Base-by-base conservation (phyloP, 2,329 filamentous ascomycete species). In the Incumbomyces delicatus region DNA sequence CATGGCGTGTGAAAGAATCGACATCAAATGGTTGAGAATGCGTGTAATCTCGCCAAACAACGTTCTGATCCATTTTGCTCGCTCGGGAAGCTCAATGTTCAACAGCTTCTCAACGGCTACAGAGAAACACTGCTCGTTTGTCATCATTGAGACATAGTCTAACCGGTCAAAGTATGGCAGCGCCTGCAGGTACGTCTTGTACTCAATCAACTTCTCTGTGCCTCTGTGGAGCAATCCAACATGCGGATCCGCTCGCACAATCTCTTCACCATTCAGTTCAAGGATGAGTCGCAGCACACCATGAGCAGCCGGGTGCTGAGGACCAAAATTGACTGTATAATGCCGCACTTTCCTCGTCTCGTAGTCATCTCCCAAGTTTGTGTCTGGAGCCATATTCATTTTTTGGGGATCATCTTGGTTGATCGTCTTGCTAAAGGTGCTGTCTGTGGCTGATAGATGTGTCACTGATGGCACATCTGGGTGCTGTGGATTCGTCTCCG, bases 121-220 rank as follows among this genome's bases (percentile, higher is more conserved):
- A 32, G 88, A 81, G 70, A 87, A 98, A 64, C 88, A 95, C 72
- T 98, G 92, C 76, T 98, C 92, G 70, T 98, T 98, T 62, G 92
- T 98, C 92, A 98, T 98, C 94, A 98, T 98, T 61, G 88, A 95
- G 59, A 95, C 89, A 69, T 98, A 98, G 71, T 98, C 92, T 67
- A 98, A 77, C 59, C 92, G 87, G 72, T 98, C 92, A 66, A 98
- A 98, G 75, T 98, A 98, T 47, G 92, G 92, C 63, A 98, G 75
- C 48, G 92, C 92, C 75, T 98, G 92, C 63, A 96, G 78, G 65
- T 98, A 98, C 59, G 90, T 95, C 78, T 95, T 95, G 79, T 98
- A 98, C 76, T 98, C 92, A 71, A 96, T 96, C 71, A 98, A 80
- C 78, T 98, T 98, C 77, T 98, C 92, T 53, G 92, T 98, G 58